These are phyloP conservation scores for Exophiala mesophila DNA, from an alignment of 2,329 filamentous ascomycete genomes.

Conservation along the genomic window DNA sequence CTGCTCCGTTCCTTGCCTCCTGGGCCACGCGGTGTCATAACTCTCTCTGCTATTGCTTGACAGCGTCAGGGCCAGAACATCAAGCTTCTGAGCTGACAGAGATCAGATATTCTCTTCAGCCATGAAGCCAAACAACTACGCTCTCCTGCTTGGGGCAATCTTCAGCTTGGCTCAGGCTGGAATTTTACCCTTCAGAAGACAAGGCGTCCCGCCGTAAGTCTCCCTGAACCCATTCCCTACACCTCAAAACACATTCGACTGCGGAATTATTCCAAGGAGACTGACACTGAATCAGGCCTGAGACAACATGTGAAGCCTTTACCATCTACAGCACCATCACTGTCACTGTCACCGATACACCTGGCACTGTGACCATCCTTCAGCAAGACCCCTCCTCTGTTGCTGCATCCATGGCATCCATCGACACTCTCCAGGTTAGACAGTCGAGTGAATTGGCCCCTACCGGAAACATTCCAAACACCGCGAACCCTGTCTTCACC, in stretches of 20 bases:
- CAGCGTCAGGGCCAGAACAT: no score
- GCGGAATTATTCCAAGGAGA: no score
- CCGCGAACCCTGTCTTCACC: constrained; percentile 15
- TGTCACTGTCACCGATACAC: constrained; percentile 12
- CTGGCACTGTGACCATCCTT: constrained; percentile 22
- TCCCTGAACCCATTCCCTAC: no score
- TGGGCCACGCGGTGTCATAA: no score
- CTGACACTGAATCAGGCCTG: no score
- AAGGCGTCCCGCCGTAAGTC: neutral
- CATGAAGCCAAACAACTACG: constrained; percentile 9
- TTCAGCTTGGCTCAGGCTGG: constrained; percentile 10
- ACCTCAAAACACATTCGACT: no score
- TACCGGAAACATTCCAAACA: constrained; percentile 10
- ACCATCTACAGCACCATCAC: constrained; percentile 18
- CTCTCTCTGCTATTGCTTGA: no score
- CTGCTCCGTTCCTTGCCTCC: no score
- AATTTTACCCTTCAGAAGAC: constrained; percentile 13
- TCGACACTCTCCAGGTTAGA: constrained; percentile 20
- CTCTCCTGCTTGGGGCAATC: constrained; percentile 12
- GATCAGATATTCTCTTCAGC: no score
- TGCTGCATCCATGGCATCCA: constrained; percentile 14
- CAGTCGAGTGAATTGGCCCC: constrained; percentile 18
- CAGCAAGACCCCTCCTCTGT: constrained; percentile 20
- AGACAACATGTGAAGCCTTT: constrained; percentile 12
- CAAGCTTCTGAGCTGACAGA: no score